Evolutionary conservation across 2,329 filamentous ascomycete genomes (phyloP).

Genomic region (Trichoderma breve): DNA sequence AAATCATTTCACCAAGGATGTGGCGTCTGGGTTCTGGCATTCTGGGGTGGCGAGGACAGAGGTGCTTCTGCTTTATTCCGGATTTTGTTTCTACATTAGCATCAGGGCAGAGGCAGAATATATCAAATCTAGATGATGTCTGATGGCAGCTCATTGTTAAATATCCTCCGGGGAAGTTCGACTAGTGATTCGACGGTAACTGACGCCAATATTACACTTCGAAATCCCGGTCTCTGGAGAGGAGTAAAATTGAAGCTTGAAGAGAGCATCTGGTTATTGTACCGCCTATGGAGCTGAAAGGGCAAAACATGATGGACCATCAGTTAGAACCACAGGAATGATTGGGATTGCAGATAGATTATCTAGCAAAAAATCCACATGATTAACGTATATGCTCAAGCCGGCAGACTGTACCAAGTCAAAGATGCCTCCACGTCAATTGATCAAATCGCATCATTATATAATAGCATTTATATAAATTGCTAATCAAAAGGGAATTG

Average conservation of each 20-base stretch:
- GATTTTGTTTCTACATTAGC: slow-evolving; percentile 42
- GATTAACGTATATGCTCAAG: not conserved
- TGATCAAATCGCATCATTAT: not conserved
- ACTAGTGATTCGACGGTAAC: not conserved
- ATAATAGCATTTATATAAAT: not conserved
- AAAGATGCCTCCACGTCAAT: not conserved
- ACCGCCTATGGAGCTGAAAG: not conserved
- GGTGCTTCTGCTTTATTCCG: slow-evolving; percentile 38
- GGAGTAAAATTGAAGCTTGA: not conserved
- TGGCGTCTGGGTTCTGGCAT: slow-evolving; percentile 47
- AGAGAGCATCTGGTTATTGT: not conserved
- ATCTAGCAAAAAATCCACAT: not conserved
- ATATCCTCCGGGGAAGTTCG: not conserved
- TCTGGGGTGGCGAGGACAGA: slow-evolving; percentile 38
- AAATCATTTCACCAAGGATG: slow-evolving; percentile 43
- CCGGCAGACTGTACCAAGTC: not conserved
- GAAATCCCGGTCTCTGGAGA: not conserved
- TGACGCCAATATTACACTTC: not conserved
- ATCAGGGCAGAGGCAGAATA: slow-evolving; percentile 39
- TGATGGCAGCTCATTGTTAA: slow-evolving; percentile 24
- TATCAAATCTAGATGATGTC: slow-evolving; percentile 39
- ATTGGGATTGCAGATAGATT: not conserved
- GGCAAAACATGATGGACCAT: not conserved
- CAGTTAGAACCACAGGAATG: not conserved
- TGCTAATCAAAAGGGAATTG: not conserved